Evolutionary conservation across 1,284 basidiomycete species (phyloP), one percentile per base, ranked within the genome.

Genomic region (Marasmius tenuissimus): DNA sequence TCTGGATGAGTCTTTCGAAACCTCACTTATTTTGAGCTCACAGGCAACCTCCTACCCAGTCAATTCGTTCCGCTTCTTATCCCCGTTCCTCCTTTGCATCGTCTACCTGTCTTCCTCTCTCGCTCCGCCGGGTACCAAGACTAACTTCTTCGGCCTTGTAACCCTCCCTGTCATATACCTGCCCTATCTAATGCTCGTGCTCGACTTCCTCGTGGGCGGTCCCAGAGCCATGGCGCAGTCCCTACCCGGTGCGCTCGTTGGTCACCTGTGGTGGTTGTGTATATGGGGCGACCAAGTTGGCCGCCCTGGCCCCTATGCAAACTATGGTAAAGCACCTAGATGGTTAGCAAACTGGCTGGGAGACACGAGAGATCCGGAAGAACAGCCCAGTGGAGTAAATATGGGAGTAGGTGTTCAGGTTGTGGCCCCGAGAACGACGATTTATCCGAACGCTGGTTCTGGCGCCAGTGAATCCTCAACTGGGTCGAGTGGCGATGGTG

Each of bases 181-280:
- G 42, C 42, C 42, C 4, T 45, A 45, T 18, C 12, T 45, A 3
- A 14, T 45, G 42, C 42, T 45, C 42, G 3, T 18, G 3, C 18
- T 45, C 14, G 42, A 45, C 12, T 45, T 45, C 3, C 42, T 45
- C 5, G 5, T 2, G 2, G 42, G 18, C 42, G 42, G 42, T 45
- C 42, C 42, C 0, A 42, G 61, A 0, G 81, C 80, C 4, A 89
- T 86, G 3, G 82, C 86, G 2, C 71, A 78, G 58, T 77, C 82
- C 56, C 72, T 91, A 33, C 88, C 88, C 0, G 93, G 93, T 1
- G 80, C 90, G 33, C 78, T 92, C 42, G 82, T 88, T 1, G 93
- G 91, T 0, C 91, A 95, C 69, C 73, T 84, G 3, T 94, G 91
- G 91, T 91, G 87, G 85, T 89, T 87, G 85, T 73, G 81, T 40